A percentile compares a stretch with the other conserved stretches of the same genome.
These are phyloP conservation scores for Linnemannia elongata DNA, from an alignment of 192 early-diverging fungal species.

Conservation along the genomic window DNA sequence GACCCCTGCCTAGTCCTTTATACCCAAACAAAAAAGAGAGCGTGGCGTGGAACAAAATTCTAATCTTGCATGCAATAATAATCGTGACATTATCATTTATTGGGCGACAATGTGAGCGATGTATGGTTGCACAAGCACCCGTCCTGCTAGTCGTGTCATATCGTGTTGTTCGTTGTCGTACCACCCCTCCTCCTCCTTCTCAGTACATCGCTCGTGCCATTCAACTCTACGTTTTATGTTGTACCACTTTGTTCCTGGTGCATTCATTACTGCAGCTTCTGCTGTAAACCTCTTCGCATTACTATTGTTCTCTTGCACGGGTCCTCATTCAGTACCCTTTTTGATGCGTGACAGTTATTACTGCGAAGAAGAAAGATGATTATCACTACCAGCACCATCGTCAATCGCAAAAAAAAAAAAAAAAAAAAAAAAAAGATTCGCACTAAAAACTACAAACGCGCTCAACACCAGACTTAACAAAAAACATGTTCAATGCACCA, in stretches of 20 bases:
- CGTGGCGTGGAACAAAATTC: background rate
- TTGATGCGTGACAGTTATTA: background rate
- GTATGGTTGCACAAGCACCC: constrained; percentile 3
- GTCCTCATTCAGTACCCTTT: background rate
- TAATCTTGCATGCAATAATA: background rate
- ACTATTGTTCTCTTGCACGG: background rate
- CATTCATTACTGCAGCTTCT: background rate
- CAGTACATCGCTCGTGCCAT: background rate
- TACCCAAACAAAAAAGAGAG: background rate
- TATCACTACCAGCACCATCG: background rate
- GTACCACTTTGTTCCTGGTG: background rate
- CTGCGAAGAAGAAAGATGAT: background rate
- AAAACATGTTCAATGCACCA: background rate
- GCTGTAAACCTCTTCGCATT: background rate
- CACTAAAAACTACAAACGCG: background rate
- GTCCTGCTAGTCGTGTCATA: too few species aligned
- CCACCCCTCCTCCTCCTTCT: background rate
- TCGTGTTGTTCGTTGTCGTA: too few species aligned
- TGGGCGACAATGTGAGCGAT: constrained; percentile 7
- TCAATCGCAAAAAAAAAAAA: background rate
- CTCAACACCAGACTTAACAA: background rate
- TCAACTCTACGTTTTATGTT: background rate
- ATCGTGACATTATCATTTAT: constrained; percentile 5
- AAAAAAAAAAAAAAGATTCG: background rate
- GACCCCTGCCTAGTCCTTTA: background rate